Base-by-base conservation (phyloP, 306 rosid species). In the Fragaria nilgerrensis region DNA sequence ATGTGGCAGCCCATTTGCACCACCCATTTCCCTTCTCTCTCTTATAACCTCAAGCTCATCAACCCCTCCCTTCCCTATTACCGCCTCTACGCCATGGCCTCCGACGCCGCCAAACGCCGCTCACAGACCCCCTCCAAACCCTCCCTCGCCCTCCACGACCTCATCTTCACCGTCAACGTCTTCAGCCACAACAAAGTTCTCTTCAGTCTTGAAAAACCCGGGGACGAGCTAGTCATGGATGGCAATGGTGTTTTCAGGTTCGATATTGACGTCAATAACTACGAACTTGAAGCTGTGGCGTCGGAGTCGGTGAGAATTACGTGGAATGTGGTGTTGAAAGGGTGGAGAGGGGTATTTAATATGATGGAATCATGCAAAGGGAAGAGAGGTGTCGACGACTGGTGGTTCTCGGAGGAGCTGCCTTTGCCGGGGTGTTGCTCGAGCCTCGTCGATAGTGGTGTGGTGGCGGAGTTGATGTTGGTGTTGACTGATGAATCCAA, bases 241-340 rank as follows among this genome's bases (percentile, higher is more conserved):
- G 84, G 73, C 4, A 47, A 50, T 0, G 84, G 89, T 12, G 78
- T 86, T 50, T 93, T 91, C 68, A 88, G 85, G 3, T 87, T 88
- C 37, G 82, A 80, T 5, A n/a, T 88, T 0, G 62, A 48, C 0
- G 58, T 86, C 1, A 27, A 22, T 9, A 47, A 58, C 4, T 2
- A 19, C 34, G 67, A 71, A 50, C 11, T 39, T 53, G 44, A 9
- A 11, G 64, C 14, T 2, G 53, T 36, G 48, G 47, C 7, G 2
- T 7, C 43, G 56, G 85, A 78, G 52, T 84, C 74, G 56, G 83
- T 89, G 85, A 90, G 64, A 73, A 66, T 90, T 10, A 67, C 82
- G 27, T 93, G 98, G 96, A 86, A 84, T 44, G 87, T 93, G 71
- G 78, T 86, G 16, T 55, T 90, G 87, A 86, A 72, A 34, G 91